Evolutionary conservation across 805 yeast genomes (phyloP), one percentile per base, ranked within the genome.

Genomic region (Metschnikowia baotianmanensis): DNA sequence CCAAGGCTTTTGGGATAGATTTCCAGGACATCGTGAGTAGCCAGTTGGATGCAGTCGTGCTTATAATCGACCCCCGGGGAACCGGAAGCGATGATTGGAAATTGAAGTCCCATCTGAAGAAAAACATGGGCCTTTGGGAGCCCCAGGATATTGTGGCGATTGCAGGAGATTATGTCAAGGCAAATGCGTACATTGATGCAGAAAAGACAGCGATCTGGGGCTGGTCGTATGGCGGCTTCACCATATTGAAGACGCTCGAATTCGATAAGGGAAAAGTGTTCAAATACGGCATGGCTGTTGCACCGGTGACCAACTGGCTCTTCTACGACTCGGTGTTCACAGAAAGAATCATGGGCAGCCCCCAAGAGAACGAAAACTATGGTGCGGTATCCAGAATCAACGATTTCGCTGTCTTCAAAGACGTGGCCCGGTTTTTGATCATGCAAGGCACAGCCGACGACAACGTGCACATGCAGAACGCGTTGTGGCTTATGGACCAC

Each of bases 401-500:
- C 8, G 62, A 64, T 24, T 61, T 76, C 24, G 50, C 67, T 21
- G 60, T 63, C 4, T 81, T 86, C 48, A 62, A 67, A 28, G 55
- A 62, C 2, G 72, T 81, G 6, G 63, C 72, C 30, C 63, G 85
- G 50, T 83, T 86, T 50, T 65, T 84, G 41, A 48, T 86, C n/a
- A 77, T 83, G 66, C 93, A 85, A 56, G 95, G 95, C 2, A 80
- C 88, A 3, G 90, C 83, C 5, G 95, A 86, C 61, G 95, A 86
- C 53, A 86, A 86, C 56, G 95, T 86, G 13, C 95, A 86, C 61
- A 65, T 82, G 39, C 88, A 83, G 54, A 85, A 86, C 57, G 74
- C 86, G 2, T 69, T 76, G 43, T 74, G 75, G 56, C 65, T 85
- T 10, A 40, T 85, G 9, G 90, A 86, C 56, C 60, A 74, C 19